Conservation (phyloP, 108 stramenopile species). For the Skeletonema costatum region DNA sequence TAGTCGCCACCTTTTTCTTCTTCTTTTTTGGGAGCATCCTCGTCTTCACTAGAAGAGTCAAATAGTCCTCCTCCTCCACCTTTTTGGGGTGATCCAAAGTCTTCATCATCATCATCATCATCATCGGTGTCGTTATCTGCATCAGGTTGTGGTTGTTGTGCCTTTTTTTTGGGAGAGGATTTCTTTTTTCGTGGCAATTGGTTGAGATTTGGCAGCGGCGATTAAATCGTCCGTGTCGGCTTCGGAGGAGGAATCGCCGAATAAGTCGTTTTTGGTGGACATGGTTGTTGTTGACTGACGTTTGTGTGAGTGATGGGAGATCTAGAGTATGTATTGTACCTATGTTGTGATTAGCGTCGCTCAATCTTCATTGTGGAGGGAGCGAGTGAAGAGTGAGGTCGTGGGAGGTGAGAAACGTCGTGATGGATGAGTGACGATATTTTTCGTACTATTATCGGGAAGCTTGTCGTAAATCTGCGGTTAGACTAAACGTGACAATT, state of each 20-base stretch:
- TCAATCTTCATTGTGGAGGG: too few species aligned
- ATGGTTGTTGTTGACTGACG: conserved; percentile 32
- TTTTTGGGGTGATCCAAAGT: conserved; percentile 47
- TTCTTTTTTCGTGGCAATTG: conserved; percentile 55
- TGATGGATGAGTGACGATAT: too few species aligned
- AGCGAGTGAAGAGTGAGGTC: too few species aligned
- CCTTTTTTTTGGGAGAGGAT: conserved; percentile 16
- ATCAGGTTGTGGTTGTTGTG: conserved; percentile 40
- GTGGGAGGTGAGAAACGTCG: too few species aligned
- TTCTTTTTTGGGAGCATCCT: conserved; percentile 7
- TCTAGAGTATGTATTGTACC: too few species aligned
- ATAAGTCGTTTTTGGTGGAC: conserved; percentile 78
- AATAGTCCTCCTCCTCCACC: conserved; percentile 56
- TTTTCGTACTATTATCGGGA: too few species aligned
- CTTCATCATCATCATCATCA: conserved; percentile 33
- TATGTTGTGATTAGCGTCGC: too few species aligned
- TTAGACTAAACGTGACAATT: too few species aligned
- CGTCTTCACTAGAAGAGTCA: conserved; percentile 71
- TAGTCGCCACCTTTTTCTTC: conserved; percentile 38
- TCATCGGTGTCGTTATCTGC: conserved; percentile 37
- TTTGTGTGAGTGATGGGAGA: not conserved
- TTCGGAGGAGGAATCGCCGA: conserved; percentile 70
- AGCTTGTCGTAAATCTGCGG: too few species aligned
- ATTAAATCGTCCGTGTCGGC: conserved; percentile 85
- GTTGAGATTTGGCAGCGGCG: conserved; percentile 56